phyloP scores from a whole-genome alignment of 305 asterid species.

The Stenogyne calaminthoides region DNA sequence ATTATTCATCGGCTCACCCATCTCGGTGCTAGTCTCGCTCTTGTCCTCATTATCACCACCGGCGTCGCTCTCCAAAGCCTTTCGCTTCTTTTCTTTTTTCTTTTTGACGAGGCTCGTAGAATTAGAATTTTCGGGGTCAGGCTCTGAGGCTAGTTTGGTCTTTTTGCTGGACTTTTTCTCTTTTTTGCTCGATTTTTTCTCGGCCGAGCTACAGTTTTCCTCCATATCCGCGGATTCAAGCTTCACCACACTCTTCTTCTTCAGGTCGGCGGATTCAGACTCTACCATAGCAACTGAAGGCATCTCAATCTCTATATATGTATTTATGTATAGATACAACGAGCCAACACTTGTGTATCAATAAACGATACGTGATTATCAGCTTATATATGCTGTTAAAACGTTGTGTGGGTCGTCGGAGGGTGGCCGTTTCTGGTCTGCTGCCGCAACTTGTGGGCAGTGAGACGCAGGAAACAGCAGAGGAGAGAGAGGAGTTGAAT shows the following conservation, averaged over 20 bases:
- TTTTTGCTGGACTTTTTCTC: slow-evolving; percentile 63
- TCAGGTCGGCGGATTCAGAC: slow-evolving; percentile 41
- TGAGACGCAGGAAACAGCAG: slow-evolving; percentile 41
- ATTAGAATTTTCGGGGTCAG: slow-evolving; percentile 49
- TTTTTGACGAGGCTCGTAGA: slow-evolving; percentile 34
- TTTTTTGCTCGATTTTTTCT: slow-evolving; percentile 47
- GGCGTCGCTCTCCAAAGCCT: slow-evolving; percentile 49
- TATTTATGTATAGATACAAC: not conserved
- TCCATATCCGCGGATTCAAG: slow-evolving; percentile 41
- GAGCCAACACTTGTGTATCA: not conserved
- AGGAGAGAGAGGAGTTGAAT: slow-evolving; percentile 22
- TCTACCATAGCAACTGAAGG: slow-evolving; percentile 55
- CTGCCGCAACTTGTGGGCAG: slow-evolving; percentile 40
- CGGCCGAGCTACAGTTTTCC: slow-evolving; percentile 35
- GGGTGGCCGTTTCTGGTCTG: slow-evolving; percentile 11
- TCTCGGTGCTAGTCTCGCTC: slow-evolving; percentile 80
- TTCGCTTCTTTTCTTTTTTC: slow-evolving; percentile 64
- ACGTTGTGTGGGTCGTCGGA: not conserved
- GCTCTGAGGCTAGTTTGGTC: slow-evolving; percentile 51
- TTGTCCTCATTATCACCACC: slow-evolving; percentile 47
- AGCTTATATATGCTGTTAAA: not conserved
- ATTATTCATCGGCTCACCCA: slow-evolving; percentile 66
- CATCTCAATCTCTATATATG: slow-evolving; percentile 37
- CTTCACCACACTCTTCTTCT: slow-evolving; percentile 55
- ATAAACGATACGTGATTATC: not conserved